phyloP scores from a whole-genome alignment of 2,329 filamentous ascomycete species.

The Chalaropsis ovoidea region DNA sequence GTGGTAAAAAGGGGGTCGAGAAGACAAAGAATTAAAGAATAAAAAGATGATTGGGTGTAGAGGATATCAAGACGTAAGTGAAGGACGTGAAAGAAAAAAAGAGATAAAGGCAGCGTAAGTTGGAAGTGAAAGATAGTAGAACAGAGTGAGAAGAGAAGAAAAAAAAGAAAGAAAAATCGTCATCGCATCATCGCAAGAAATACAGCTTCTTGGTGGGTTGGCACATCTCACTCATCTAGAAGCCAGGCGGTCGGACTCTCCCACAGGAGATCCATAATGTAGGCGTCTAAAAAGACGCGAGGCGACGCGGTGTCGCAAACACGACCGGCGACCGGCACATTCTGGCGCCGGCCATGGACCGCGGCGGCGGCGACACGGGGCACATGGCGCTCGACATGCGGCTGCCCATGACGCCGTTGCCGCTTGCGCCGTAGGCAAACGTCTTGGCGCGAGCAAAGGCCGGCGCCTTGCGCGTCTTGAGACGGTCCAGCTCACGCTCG shows the following conservation, averaged over 20 bases:
- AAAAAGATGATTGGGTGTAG: conserved; percentile 14
- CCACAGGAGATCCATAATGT: conserved; percentile 16
- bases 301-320: conserved; percentile 20
- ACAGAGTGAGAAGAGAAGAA: conserved; percentile 4
- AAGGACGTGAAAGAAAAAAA: conserved; percentile 18
- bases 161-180: conserved; percentile 14
- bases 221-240: conserved; percentile 13
- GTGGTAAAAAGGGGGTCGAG: conserved; percentile 9
- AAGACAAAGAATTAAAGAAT: conserved; percentile 25
- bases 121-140: conserved; percentile 20
- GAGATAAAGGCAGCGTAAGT: conserved; percentile 21
- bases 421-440: conserved; percentile 68
- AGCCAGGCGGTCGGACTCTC: conserved; percentile 15
- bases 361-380: conserved; percentile 17
- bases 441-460: conserved; percentile 72
- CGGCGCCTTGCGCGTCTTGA: conserved; percentile 72
- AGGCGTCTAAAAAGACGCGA: conserved; percentile 17
- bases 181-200: conserved; percentile 18
- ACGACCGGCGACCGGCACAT: conserved; percentile 22
- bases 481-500: conserved; percentile 85
- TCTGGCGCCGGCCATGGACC: conserved; percentile 6
- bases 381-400: conserved; percentile 11
- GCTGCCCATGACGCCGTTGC: neutral
- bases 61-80: conserved; percentile 24
- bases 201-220: conserved; percentile 12